phyloP scores from a whole-genome alignment of 306 rosid species.

The Citrullus colocynthis region DNA sequence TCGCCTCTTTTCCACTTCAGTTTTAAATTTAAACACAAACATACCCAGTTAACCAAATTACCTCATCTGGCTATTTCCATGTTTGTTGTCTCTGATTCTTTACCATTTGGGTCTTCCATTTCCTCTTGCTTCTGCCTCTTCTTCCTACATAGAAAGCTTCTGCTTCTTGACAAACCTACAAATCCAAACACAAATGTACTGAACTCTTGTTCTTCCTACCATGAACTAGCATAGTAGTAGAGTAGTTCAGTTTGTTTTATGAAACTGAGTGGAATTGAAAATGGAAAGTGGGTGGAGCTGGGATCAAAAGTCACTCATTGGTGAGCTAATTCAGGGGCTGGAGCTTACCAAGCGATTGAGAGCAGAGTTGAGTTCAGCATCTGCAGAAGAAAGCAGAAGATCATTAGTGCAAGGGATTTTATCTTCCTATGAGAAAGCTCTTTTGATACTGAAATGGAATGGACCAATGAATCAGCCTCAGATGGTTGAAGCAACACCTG shows the following conservation, averaged over 20 bases:
- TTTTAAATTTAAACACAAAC: background rate
- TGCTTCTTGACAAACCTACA: background rate
- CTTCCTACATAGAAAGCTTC: background rate
- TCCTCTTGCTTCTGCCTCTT: background rate
- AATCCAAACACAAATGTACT: background rate
- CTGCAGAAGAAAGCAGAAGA: conserved; percentile 30
- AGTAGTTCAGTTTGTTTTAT: background rate
- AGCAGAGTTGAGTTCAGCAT: conserved; percentile 20
- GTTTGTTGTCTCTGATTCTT: background rate
- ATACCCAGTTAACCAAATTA: background rate
- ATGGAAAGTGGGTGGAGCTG: conserved; percentile 38
- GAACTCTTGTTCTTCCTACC: background rate
- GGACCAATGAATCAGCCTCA: conserved; percentile 15
- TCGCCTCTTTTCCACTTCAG: background rate
- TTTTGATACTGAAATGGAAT: conserved; percentile 38
- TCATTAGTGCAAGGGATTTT: conserved; percentile 43
- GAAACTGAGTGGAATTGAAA: conserved; percentile 1
- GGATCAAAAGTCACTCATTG: conserved; percentile 41
- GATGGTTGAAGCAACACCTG: background rate
- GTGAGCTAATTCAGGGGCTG: conserved; percentile 60
- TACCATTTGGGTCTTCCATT: background rate
- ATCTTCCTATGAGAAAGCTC: conserved; percentile 60
- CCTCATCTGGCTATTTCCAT: conserved; percentile 4
- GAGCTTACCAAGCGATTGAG: conserved; percentile 53
- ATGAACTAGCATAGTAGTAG: background rate